Base-by-base conservation (phyloP, 805 yeast species). In the Candida hispaniensis region DNA sequence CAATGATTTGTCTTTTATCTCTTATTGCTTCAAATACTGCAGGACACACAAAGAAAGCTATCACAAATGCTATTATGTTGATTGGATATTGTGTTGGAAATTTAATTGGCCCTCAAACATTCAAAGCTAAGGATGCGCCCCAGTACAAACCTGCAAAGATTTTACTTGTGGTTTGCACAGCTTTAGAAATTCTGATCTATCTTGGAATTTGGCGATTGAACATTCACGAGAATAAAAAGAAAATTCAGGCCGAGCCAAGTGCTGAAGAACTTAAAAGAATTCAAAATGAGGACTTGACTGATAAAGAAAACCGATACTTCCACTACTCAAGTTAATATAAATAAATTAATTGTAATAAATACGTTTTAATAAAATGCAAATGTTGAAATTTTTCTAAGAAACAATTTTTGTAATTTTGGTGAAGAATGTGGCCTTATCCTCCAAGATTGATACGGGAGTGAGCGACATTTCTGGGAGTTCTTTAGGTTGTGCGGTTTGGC, bases 21-120 rank as follows among this genome's bases (percentile, higher is more conserved):
- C 44, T 52, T 26, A 52, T 61, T 35, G 54, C 60, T 17, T 59
- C 70, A 3, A 66, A 79, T 51, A 67, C 75, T 20, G 74, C 85
- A 2, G 91, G 91, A 8, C 69, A 72, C 43, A 77, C 86, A n/a
- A 80, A 80, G 54, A 73, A 77, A 46, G 63, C 73, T 44, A 64
- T 72, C 4, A 64, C 71, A 16, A 69, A 71, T 35, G 75, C 77
- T 5, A 52, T 74, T 20, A 66, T 66, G 30, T 63, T 79, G 53
- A 64, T 78, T 40, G 77, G 73, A 4, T 79, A 75, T 50, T 72
- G 80, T 24, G 67, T 71, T 27, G 80, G 82, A 10, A 73, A 76
- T 51, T 59, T 78, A 23, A 67, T 75, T 39, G 88, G 86, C 2
- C 85, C 91, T 4, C 83, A 76, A 54, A 64, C 79, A 12, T 79